phyloP scores from a whole-genome alignment of 805 yeast genomes.

The Kodamaea fukazawae region DNA sequence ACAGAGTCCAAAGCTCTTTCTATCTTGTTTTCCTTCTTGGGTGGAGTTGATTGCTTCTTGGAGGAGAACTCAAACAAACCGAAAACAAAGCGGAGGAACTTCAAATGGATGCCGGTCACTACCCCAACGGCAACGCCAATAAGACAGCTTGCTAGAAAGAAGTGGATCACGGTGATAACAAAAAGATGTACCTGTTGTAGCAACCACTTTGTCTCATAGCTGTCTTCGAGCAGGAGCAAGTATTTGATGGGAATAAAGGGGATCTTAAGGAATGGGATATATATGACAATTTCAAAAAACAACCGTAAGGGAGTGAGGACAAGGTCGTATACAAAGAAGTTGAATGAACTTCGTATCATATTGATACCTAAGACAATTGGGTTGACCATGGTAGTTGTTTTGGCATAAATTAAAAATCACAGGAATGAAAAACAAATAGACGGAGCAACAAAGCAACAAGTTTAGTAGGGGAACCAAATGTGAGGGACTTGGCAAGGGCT shows the following conservation, averaged over 20 bases:
- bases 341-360: not conserved
- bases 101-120: constrained; percentile 8
- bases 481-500: too few relatives aligned
- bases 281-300: constrained; percentile 10
- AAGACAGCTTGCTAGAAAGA: constrained; percentile 9
- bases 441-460: not conserved
- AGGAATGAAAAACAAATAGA: not conserved
- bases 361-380: constrained; percentile 2
- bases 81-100: constrained; percentile 11
- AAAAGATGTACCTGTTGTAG: constrained; percentile 10
- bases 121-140: constrained; percentile 13
- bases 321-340: constrained; percentile 4
- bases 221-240: constrained; percentile 12
- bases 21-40: not conserved
- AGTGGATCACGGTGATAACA: constrained; percentile 9
- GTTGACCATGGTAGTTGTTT: constrained; percentile 6
- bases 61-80: constrained; percentile 1
- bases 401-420: constrained; percentile 1
- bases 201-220: constrained; percentile 11
- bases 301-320: constrained; percentile 9
- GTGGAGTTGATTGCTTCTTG: not conserved
- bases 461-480: too few relatives aligned
- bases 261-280: constrained; percentile 12
- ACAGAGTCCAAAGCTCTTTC: constrained; percentile 4
- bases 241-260: constrained; percentile 13